Conservation (phyloP, 495 filamentous ascomycete species). For the Pseudoneurospora amorphoporcata region DNA sequence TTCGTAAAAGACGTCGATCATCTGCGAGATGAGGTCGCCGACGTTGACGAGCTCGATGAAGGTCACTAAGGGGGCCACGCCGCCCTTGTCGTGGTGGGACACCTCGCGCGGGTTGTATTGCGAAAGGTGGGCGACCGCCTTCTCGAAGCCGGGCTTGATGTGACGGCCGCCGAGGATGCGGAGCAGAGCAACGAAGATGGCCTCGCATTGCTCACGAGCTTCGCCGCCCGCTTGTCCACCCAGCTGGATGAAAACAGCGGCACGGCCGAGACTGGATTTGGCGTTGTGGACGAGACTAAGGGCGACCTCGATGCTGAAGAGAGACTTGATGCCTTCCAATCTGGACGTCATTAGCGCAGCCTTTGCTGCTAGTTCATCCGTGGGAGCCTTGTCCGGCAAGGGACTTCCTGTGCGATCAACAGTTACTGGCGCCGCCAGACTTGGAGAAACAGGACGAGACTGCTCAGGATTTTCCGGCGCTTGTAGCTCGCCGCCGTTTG, state of each 20-base stretch:
- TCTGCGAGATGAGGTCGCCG: conserved; percentile 95
- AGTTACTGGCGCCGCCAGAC: conserved; percentile 10
- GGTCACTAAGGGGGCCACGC: conserved; percentile 85
- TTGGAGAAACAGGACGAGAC: conserved; percentile 40
- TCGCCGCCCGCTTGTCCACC: conserved; percentile 71
- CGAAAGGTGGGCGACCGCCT: conserved; percentile 82
- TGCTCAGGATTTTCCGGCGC: conserved; percentile 20
- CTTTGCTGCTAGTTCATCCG: conserved; percentile 87
- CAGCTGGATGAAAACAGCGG: conserved; percentile 67
- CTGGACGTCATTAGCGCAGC: conserved; percentile 91
- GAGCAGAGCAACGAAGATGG: conserved; percentile 76
- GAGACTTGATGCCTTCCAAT: conserved; percentile 81
- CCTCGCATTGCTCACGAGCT: conserved; percentile 81
- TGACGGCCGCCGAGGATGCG: conserved; percentile 78
- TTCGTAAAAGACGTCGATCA: conserved; percentile 98
- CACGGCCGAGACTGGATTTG: conserved; percentile 82
- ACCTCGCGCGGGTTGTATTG: conserved; percentile 86
- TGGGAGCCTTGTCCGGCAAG: conserved; percentile 56
- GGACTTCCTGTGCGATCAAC: conserved; percentile 33
- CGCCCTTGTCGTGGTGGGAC: conserved; percentile 53
- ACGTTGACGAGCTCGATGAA: conserved; percentile 98
- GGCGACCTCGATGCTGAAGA: conserved; percentile 95
- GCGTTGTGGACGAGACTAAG: conserved; percentile 79
- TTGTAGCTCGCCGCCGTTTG: conserved; percentile 16
- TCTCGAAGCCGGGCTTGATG: conserved; percentile 82